Evolutionary conservation across 768 basidiomycete species (phyloP), one percentile per base, ranked within the genome.

Genomic region (Rhodosporidiobolus odoratus): DNA sequence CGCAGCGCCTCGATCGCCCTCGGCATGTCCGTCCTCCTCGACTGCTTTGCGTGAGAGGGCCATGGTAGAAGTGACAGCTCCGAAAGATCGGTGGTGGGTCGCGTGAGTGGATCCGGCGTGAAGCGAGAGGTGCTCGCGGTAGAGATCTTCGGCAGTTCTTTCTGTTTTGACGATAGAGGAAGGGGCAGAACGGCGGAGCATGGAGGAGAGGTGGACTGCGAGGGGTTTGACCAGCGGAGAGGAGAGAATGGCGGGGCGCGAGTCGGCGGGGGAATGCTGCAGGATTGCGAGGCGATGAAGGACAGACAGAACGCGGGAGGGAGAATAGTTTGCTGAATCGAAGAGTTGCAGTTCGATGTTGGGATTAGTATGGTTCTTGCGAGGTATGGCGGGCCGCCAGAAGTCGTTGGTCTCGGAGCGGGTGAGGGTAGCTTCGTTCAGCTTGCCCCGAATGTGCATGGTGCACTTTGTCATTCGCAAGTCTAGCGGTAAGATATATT

Each of bases 281-380:
- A 58, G 3, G 1, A 4, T 3, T 10, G 60, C 64, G 47, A 71
- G 69, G 60, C 53, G n/a, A 34, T 66, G 64, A 7, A 71, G 41
- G 38, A 32, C 1, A 16, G 69, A 41, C 37, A 71, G 54, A n/a
- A 30, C 17, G 21, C 64, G 69, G 2, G 69, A 48, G 0, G 60
- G 53, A 3, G 69, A 56, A 25, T 41, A 52, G 56, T 65, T 58
- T 6, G 37, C 19, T 2, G 60, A 43, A 17, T 62, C 69, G 56
- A 71, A 71, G 23, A 71, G 56, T 34, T 71, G 64, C 6, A 58
- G 57, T 32, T 71, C 69, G 60, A 66, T 23, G 9, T 3, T 15
- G 54, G n/a, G n/a, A 23, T 23, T 15, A 25, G 35, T 34, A 32
- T 17, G 61, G 1, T 12, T 23, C 5, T 7, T 16, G 15, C 61